Conservation (phyloP, 108 stramenopile genomes). For the Skeletonema marinoi region DNA sequence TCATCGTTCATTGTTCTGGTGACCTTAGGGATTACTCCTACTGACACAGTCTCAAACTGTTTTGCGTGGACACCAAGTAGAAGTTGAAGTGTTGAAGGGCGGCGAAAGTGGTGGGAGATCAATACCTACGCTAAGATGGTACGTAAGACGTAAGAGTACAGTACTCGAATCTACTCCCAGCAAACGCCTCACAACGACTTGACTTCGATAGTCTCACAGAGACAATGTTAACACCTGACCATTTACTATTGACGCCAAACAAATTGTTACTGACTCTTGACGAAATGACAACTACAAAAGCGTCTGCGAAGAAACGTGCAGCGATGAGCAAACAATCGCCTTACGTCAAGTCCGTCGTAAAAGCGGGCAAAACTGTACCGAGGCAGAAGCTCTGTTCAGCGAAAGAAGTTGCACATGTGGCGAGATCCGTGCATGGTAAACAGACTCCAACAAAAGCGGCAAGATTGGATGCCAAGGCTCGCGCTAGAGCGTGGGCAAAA, state of each 20-base stretch:
- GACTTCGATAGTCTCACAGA: neutral
- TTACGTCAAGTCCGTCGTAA: neutral
- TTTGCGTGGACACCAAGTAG: too few species aligned
- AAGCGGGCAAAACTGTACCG: neutral
- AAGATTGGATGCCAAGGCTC: neutral
- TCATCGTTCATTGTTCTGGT: too few species aligned
- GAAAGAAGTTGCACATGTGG: neutral
- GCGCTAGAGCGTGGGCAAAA: neutral
- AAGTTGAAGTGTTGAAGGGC: too few species aligned
- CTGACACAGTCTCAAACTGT: too few species aligned
- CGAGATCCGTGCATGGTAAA: neutral
- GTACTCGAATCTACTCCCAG: too few species aligned
- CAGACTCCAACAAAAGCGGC: neutral
- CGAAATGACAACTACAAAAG: neutral
- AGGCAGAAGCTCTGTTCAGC: neutral
- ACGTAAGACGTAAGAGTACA: too few species aligned
- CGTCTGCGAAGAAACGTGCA: neutral
- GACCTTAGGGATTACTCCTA: too few species aligned
- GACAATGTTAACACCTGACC: neutral
- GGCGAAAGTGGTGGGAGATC: too few species aligned
- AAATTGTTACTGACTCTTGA: neutral
- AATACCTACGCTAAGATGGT: too few species aligned
- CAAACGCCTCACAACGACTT: neutral
- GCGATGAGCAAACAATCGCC: constrained; percentile 3
- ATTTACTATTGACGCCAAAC: neutral